A percentile compares a stretch with the other conserved stretches of the same genome.
Conservation (phyloP, 176 grass and related monocot species). For the Areca catechu region DNA sequence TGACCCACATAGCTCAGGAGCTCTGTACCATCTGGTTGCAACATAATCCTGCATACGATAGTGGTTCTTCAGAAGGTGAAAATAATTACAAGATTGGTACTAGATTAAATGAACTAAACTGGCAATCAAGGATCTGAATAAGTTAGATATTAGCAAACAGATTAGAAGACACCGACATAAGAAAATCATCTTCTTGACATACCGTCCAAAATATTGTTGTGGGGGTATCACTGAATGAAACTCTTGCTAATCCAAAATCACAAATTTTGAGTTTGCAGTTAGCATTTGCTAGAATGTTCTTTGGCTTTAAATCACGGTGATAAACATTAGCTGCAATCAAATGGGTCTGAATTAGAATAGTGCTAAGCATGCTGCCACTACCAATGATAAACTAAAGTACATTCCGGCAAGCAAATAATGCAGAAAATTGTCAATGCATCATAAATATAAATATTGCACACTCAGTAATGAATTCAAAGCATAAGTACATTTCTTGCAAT, state of each 20-base stretch:
- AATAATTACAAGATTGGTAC: constrained; percentile 2
- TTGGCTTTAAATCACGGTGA: constrained; percentile 96
- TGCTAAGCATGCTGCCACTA: too few relatives aligned
- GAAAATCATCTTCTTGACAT: constrained; percentile 24
- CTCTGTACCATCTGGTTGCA: constrained; percentile 97
- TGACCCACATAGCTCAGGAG: constrained; percentile 90
- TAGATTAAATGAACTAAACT: too few relatives aligned
- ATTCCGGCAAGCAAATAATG: too few relatives aligned
- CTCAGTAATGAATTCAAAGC: too few relatives aligned
- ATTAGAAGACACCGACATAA: constrained; percentile 4
- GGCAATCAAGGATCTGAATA: too few relatives aligned
- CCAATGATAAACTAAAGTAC: too few relatives aligned
- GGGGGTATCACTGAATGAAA: constrained; percentile 77
- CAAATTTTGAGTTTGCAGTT: constrained; percentile 99
- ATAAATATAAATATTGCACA: too few relatives aligned
- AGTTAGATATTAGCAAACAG: background rate
- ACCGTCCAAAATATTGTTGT: constrained; percentile 97
- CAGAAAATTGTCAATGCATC: too few relatives aligned
- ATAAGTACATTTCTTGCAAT: too few relatives aligned
- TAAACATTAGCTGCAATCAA: constrained; percentile 84
- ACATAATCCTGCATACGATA: constrained; percentile 78
- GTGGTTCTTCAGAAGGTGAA: background rate
- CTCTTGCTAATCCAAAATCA: constrained; percentile 97
- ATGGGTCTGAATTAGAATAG: background rate
- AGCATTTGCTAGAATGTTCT: constrained; percentile 96